These are phyloP conservation scores for Microglena sp. DNA, from an alignment of 139 green algal species.

Conservation along the genomic window DNA sequence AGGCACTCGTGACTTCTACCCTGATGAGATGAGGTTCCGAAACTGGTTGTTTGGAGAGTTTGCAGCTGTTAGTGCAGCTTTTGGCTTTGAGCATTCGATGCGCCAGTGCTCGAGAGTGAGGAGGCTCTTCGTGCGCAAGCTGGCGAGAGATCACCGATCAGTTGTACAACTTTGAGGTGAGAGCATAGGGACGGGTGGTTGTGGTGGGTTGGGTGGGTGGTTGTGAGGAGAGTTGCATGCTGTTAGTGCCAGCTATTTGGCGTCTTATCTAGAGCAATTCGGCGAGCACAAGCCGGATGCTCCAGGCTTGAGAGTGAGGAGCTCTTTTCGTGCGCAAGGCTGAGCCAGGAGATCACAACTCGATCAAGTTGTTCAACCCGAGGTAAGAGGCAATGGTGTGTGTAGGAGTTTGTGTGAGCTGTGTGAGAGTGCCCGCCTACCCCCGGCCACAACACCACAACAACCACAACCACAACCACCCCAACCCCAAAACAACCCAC, in stretches of 20 bases:
- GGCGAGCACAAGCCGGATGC: no score
- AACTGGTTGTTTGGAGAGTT: conserved; percentile 91
- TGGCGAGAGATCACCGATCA: conserved; percentile 97
- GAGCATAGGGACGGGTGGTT: not conserved
- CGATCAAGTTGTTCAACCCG: no score
- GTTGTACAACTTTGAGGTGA: conserved; percentile 93
- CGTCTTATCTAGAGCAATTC: not conserved
- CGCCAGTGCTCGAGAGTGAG: conserved; percentile 92
- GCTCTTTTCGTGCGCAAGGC: no score
- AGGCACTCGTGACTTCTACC: conserved; percentile 92
- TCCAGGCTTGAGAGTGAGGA: no score
- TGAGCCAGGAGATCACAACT: no score
- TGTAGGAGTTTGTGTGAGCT: no score
- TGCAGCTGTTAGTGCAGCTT: conserved; percentile 41
- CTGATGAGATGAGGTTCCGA: conserved; percentile 86
- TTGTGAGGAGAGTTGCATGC: not conserved
- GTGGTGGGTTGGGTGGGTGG: not conserved
- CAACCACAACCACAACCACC: no score
- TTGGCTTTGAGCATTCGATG: conserved; percentile 94
- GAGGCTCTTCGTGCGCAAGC: conserved; percentile 94
- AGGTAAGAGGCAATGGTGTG: no score
- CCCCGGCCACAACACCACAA: no score
- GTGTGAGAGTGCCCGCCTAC: no score
- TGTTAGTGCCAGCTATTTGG: not conserved
- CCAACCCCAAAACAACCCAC: no score